Base-by-base conservation (phyloP, 2,329 filamentous ascomycete species). In the Diaporthe citriasiana region DNA sequence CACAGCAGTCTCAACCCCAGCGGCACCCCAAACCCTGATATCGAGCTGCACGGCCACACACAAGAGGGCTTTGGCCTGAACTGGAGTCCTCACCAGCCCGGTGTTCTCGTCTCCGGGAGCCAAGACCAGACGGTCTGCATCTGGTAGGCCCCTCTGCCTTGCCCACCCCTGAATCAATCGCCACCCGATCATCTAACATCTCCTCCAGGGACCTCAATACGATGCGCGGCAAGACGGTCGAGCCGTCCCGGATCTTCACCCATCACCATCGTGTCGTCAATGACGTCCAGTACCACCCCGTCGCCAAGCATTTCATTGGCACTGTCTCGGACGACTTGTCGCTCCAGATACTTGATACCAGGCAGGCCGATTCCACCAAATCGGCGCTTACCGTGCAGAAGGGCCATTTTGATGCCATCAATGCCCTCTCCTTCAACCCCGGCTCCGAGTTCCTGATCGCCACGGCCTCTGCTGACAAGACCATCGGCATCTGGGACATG, bases 251-350 rank as follows among this genome's bases (percentile, higher is more conserved):
- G 63, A 93, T 90, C 51, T 98, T 97, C 84, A 96, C 92, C 0
- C 94, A 98, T 77, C 97, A 99, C 83, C 92, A 89, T 27, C 92
- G 96, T 35, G 94, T 97, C 71, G 97, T 99, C 81, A 99, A 99
- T 82, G 97, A 99, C 80, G 95, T 99, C 42, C 95, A 98, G 84
- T 95, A 97, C 81, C 96, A 98, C 79, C 95, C 96, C 12, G 90
- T 95, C 56, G 94, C 96, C 76, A 92, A 91, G 79, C 92, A 92
- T 78, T 92, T 97, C 76, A 94, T 99, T 76, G 97, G 96, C 76
- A 96, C 94, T 22, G 97, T 98, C 4, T 98, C 97, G 5, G 97
- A 99, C 82, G 97, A 99, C 82, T 89, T 97, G 78, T 98, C 95
- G 10, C 91, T 98, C 75, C 94, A 98, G 83, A 93, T 99, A 75